Base-by-base conservation (phyloP, 2,329 filamentous ascomycete genomes). In the Stagonosporopsis chrysanthemi region DNA sequence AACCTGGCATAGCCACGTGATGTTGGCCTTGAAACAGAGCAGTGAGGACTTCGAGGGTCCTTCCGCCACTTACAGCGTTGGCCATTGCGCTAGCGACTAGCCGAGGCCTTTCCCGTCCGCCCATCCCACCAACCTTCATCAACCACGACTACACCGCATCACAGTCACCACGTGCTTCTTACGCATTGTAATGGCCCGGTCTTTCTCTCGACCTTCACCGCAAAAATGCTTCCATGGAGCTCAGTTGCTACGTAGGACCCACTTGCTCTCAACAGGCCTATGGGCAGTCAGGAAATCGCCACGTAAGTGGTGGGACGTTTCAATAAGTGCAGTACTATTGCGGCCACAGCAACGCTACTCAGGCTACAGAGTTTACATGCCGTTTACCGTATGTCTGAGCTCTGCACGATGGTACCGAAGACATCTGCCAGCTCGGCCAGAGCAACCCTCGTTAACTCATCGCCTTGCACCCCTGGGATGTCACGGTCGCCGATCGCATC, bases 401-500 rank as follows among this genome's bases (percentile, higher is more conserved):
- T 81, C 61, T 81, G 76, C 0, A 89, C 77, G 6, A 89, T 78
- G 0, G 85, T 89, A 0, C 80, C 87, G 73, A 89, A 88, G 1
- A 79, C 83, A 80, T 90, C 88, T 0, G 67, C 84, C 68, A 90
- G 75, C 73, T 90, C 87, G 6, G 79, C 78, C 63, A 90, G 72
- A 4, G 63, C 65, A 50, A 73, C 74, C 40, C 78, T 78, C 8
- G 78, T 82, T 22, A 89, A 68, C 52, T 87, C 81, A 11, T 81
- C 80, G 0, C 83, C 86, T 6, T 78, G 77, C 0, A 82, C 83
- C 1, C 87, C 87, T 0, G 88, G 88, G 41, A 90, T 88, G 69
- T 89, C 81, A 8, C 88, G 75, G 71, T 90, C 87, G 0, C 88
- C 88, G 35, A 90, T 82, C 0, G 80, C 86, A 69, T 89, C 88